Evolutionary conservation across 1,284 basidiomycete genomes (phyloP).

Genomic region (Anthracocystis panici-leucophaei): DNA sequence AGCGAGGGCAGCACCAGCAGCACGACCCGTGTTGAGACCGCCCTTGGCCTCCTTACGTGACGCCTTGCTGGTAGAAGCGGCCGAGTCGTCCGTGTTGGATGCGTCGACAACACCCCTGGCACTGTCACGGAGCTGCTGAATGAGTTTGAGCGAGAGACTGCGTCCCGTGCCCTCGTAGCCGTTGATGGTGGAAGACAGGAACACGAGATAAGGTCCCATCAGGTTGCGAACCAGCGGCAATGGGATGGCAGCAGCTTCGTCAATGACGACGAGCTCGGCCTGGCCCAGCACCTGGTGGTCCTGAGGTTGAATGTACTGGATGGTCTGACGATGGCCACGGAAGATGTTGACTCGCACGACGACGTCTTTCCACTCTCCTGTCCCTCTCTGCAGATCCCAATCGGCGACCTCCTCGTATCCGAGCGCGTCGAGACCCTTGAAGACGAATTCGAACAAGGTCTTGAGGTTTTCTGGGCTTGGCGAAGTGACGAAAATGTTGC

Average conservation of each 20-base stretch:
- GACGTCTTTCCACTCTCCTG: slow-evolving; percentile 95
- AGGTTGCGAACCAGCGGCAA: slow-evolving; percentile 93
- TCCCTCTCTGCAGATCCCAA: slow-evolving; percentile 94
- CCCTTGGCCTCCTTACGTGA: slow-evolving; percentile 71
- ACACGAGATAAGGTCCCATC: slow-evolving; percentile 96
- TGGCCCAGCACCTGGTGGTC: slow-evolving; percentile 97
- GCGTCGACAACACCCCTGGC: slow-evolving; percentile 71
- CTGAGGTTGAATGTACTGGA: slow-evolving; percentile 90
- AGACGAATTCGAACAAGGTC: slow-evolving; percentile 97
- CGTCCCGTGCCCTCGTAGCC: slow-evolving; percentile 99
- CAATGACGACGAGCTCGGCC: slow-evolving; percentile 96
- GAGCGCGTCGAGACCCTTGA: slow-evolving; percentile 93
- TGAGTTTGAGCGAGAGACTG: slow-evolving; percentile 95
- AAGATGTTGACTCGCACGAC: slow-evolving; percentile 97
- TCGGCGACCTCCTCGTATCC: slow-evolving; percentile 98
- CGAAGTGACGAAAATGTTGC: slow-evolving; percentile 98
- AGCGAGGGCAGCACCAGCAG: slow-evolving; percentile 71
- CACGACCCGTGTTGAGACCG: slow-evolving; percentile 48
- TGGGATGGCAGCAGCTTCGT: slow-evolving; percentile 98
- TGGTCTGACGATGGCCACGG: slow-evolving; percentile 71
- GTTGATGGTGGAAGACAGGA: slow-evolving; percentile 98
- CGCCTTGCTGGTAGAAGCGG: slow-evolving; percentile 71
- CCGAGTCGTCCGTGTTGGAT: slow-evolving; percentile 70
- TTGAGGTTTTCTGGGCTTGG: slow-evolving; percentile 97
- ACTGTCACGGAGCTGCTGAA: slow-evolving; percentile 90